Evolutionary conservation across 495 filamentous ascomycete genomes (phyloP).

Genomic region (Daldinia childiae): DNA sequence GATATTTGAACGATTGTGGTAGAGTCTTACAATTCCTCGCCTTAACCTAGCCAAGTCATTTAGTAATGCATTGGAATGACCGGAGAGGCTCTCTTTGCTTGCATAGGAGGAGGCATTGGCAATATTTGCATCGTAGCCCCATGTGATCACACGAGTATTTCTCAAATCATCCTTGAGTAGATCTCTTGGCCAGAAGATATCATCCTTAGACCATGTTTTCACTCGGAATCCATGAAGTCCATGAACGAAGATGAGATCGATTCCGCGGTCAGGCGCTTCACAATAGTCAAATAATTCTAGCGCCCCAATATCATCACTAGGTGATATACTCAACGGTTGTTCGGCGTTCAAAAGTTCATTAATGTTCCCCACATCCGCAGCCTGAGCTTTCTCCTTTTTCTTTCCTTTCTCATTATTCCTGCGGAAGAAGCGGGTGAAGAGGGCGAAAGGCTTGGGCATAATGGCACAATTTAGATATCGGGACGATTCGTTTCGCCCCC

Average conservation of each 20-base stretch:
- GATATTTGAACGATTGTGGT: neutral
- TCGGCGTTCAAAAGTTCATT: neutral
- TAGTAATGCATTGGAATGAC: neutral
- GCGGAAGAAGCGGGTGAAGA: too few relatives aligned
- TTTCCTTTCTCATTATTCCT: neutral
- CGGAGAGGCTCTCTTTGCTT: neutral
- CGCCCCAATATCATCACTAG: neutral
- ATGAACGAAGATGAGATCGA: neutral
- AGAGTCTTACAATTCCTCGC: neutral
- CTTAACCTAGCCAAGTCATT: neutral
- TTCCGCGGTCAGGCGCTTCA: neutral
- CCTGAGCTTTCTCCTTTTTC: neutral
- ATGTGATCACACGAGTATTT: neutral
- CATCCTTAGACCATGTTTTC: neutral
- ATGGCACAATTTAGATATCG: too few relatives aligned
- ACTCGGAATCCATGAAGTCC: neutral
- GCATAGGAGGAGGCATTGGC: neutral
- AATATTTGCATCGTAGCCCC: neutral
- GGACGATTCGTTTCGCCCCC: too few relatives aligned
- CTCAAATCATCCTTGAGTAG: neutral
- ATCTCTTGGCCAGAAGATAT: neutral
- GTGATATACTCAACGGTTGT: neutral
- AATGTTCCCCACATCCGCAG: neutral
- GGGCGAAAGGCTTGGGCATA: neutral
- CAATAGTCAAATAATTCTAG: neutral